phyloP scores from a whole-genome alignment of 1,284 basidiomycete genomes.

The Marasmius sp. region DNA sequence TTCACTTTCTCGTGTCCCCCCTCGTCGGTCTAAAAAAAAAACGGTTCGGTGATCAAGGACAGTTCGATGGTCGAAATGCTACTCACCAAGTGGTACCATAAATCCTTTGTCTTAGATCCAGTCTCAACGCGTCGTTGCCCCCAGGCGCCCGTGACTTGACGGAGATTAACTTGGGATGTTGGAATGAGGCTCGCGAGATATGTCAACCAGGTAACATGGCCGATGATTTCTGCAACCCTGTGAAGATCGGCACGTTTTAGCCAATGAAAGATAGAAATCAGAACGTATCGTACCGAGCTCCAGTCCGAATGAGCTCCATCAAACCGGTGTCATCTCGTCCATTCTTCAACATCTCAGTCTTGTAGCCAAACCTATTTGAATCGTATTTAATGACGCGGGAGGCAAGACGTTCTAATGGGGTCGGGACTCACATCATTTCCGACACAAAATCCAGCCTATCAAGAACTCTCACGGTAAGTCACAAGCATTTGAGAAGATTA shows the following conservation, averaged over 20 bases:
- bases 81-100: conserved; percentile 44
- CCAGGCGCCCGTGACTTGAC: conserved; percentile 28
- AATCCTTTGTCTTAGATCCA: conserved; percentile 36
- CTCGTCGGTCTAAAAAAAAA: conserved; percentile 35
- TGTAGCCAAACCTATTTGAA: conserved; percentile 46
- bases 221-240: conserved; percentile 33
- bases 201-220: conserved; percentile 36
- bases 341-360: conserved; percentile 40
- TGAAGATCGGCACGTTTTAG: background rate
- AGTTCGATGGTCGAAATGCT: background rate
- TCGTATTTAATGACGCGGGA: too few relatives aligned
- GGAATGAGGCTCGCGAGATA: conserved; percentile 26
- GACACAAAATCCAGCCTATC: conserved; percentile 64
- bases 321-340: conserved; percentile 32
- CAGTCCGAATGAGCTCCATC: conserved; percentile 35
- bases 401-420: too few relatives aligned
- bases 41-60: background rate
- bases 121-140: conserved; percentile 25
- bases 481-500: conserved; percentile 33
- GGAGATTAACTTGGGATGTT: conserved; percentile 31
- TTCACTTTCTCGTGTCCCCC: conserved; percentile 22
- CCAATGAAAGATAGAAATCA: background rate
- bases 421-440: conserved; percentile 50
- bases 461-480: conserved; percentile 26
- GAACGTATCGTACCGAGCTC: conserved; percentile 20